Conservation (phyloP, 768 basidiomycete genomes). For the Lactifluus echinatus region DNA sequence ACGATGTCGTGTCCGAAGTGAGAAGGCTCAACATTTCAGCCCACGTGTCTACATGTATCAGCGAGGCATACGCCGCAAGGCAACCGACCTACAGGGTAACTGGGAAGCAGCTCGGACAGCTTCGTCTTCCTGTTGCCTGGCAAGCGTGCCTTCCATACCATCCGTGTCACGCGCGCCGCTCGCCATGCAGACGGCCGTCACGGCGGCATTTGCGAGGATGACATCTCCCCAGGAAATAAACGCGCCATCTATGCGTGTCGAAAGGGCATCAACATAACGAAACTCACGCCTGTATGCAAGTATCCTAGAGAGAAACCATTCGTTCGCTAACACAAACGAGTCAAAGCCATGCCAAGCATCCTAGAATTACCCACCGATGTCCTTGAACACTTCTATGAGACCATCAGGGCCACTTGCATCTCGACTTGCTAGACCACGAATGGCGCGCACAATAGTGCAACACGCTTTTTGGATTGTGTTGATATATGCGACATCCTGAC, state of each 20-base stretch:
- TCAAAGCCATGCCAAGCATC: neutral
- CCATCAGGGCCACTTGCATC: neutral
- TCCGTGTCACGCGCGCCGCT: constrained; percentile 15
- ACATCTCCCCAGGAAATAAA: constrained; percentile 55
- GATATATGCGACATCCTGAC: constrained; percentile 8
- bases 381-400: constrained; percentile 1
- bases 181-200: constrained; percentile 29
- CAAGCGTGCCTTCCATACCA: constrained; percentile 23
- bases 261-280: constrained; percentile 33
- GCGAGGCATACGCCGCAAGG: neutral
- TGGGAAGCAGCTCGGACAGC: constrained; percentile 52
- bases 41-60: constrained; percentile 42
- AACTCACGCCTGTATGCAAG: constrained; percentile 47
- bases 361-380: constrained; percentile 5
- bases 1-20: constrained; percentile 43
- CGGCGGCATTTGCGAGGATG: constrained; percentile 45
- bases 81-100: constrained; percentile 45
- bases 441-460: neutral
- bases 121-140: constrained; percentile 41
- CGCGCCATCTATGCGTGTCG: neutral
- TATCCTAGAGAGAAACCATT: constrained; percentile 25
- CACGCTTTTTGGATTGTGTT: constrained; percentile 5
- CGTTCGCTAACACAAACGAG: neutral
- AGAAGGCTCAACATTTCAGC: constrained; percentile 36
- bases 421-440: neutral